Conservation (phyloP, 73 alveolate genomes). For the Paramecium biaurelia region DNA sequence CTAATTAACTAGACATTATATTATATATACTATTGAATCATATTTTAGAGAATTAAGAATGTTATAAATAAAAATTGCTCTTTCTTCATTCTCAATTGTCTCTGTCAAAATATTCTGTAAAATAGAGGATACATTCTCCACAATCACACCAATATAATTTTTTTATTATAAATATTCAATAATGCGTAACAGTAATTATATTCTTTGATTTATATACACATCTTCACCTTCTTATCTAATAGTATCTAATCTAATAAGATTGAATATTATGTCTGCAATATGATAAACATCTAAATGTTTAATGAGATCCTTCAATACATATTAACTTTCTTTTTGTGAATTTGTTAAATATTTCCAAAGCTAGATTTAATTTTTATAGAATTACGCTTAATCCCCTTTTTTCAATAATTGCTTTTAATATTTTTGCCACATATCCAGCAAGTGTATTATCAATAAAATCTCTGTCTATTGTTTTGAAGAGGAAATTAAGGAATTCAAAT, state of each 20-base stretch:
- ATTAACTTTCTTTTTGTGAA: neutral
- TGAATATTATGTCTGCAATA: neutral
- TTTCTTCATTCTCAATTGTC: neutral
- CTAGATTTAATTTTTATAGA: neutral
- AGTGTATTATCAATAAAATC: neutral
- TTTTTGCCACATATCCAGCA: constrained; percentile 34
- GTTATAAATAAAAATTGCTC: neutral
- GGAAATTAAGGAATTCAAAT: neutral
- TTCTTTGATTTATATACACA: neutral
- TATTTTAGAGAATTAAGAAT: neutral
- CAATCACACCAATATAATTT: neutral
- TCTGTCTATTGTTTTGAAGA: neutral
- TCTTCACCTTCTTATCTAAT: neutral
- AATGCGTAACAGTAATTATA: neutral
- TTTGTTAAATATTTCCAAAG: neutral
- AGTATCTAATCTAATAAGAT: neutral
- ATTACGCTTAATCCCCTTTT: neutral
- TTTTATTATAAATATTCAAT: neutral
- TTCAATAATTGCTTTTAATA: neutral
- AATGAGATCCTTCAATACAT: neutral
- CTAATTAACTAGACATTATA: neutral
- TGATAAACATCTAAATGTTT: constrained; percentile 1
- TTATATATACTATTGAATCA: neutral
- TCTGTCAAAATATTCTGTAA: neutral
- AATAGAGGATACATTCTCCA: neutral